phyloP scores from a whole-genome alignment of 2,329 filamentous ascomycete species.

The Penicillium sp. region DNA sequence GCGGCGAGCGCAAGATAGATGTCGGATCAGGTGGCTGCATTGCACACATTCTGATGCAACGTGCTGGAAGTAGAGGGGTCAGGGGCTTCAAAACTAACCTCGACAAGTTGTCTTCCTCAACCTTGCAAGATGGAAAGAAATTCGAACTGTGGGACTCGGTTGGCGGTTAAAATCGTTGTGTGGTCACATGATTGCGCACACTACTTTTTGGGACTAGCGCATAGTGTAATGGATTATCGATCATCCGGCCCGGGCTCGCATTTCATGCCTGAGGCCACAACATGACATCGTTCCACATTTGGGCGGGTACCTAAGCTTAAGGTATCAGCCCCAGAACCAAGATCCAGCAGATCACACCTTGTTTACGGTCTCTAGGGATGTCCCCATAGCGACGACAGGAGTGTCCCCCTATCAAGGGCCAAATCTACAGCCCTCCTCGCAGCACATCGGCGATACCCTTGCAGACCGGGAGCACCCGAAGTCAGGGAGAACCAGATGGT shows the following conservation, averaged over 20 bases:
- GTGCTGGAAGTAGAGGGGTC: not conserved
- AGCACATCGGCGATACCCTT: constrained; percentile 15
- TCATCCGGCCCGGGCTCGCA: not conserved
- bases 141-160: constrained; percentile 24
- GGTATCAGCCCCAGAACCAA: constrained; percentile 9
- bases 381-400: constrained; percentile 21
- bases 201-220: not conserved
- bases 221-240: not conserved
- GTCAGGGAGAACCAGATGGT: constrained; percentile 9
- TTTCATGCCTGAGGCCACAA: not conserved
- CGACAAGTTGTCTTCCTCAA: constrained; percentile 61
- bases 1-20: not conserved
- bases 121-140: constrained; percentile 40
- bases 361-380: constrained; percentile 13
- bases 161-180: constrained; percentile 40
- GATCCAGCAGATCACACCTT: constrained; percentile 10
- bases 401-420: constrained; percentile 2
- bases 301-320: not conserved
- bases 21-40: not conserved
- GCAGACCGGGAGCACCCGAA: constrained; percentile 12
- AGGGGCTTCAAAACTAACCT: constrained; percentile 43
- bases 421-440: constrained; percentile 11
- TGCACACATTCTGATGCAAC: constrained; percentile 5
- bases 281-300: constrained; percentile 11
- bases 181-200: constrained; percentile 31